Evolutionary conservation across 2,329 filamentous ascomycete genomes (phyloP).

Genomic region (Rugonectria rugulosa): DNA sequence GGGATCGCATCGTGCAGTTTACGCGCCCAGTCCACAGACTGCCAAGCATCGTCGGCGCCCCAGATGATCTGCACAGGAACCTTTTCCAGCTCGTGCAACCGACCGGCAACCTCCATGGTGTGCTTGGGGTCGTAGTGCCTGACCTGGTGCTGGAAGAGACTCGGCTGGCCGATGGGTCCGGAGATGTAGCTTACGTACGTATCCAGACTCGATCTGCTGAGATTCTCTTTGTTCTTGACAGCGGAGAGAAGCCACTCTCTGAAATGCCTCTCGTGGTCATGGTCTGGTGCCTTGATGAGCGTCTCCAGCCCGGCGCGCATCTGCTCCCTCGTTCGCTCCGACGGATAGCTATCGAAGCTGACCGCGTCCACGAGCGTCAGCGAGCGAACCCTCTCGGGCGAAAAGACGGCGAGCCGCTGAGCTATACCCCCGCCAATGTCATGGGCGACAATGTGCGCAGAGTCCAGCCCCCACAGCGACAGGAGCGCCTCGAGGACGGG

Average conservation of each 20-base stretch:
- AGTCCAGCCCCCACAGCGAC: constrained; percentile 36
- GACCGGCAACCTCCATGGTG: constrained; percentile 40
- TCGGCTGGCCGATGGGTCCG: constrained; percentile 42
- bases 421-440: constrained; percentile 44
- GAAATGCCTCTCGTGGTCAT: constrained; percentile 38
- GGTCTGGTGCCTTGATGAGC: constrained; percentile 33
- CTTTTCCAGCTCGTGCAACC: constrained; percentile 33
- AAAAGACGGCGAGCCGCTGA: constrained; percentile 39
- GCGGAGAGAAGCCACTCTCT: constrained; percentile 37
- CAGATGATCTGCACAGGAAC: constrained; percentile 42
- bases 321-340: constrained; percentile 40
- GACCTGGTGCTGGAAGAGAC: constrained; percentile 45
- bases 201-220: constrained; percentile 33
- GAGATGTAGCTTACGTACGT: constrained; percentile 43
- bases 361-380: constrained; percentile 43
- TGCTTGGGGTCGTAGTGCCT: constrained; percentile 45
- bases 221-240: constrained; percentile 25
- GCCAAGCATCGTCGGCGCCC: constrained; percentile 43
- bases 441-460: constrained; percentile 39
- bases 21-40: constrained; percentile 42
- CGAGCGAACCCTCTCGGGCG: constrained; percentile 30
- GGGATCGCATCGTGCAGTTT: constrained; percentile 42
- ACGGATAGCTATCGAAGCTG: constrained; percentile 45
- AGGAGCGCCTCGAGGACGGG: constrained; percentile 39
- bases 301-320: constrained; percentile 40